These are phyloP conservation scores for Crithidia sp. DNA, from an alignment of 208 protist genomes.

Conservation along the genomic window DNA sequence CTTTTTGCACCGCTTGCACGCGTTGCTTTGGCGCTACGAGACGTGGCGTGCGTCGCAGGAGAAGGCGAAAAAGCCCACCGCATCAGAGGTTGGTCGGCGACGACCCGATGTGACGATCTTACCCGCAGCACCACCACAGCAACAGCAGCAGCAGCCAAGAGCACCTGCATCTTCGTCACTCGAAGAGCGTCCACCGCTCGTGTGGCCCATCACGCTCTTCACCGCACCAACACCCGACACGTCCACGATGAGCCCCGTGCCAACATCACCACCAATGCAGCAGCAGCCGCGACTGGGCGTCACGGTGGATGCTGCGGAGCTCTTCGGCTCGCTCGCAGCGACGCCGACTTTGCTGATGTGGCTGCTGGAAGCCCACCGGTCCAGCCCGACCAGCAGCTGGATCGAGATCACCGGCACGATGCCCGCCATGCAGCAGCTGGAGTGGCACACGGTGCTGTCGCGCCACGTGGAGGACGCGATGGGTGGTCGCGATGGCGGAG, in stretches of 20 bases:
- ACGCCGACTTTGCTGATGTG: slow-evolving; percentile 21
- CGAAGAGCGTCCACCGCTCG: not conserved
- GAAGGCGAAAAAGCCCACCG: not conserved
- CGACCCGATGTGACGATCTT: slow-evolving; percentile 4
- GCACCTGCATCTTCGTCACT: not conserved
- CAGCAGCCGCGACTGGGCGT: not conserved
- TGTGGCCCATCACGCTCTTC: slow-evolving; percentile 13
- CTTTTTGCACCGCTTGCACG: slow-evolving; percentile 26
- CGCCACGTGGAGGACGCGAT: not conserved
- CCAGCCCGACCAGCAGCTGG: slow-evolving; percentile 31
- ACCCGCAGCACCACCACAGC: not conserved
- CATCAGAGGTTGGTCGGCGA: not conserved
- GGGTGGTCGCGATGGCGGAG: not conserved
- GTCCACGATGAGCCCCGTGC: no score
- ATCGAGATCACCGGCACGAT: slow-evolving; percentile 15
- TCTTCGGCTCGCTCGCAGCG: slow-evolving; percentile 13
- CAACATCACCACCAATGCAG: not conserved
- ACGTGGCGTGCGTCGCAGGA: not conserved
- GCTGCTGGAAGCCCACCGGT: slow-evolving; percentile 18
- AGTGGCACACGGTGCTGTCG: slow-evolving; percentile 19
- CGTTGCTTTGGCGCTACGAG: slow-evolving; percentile 22
- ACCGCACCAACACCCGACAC: not conserved
- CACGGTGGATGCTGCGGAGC: slow-evolving; percentile 17
- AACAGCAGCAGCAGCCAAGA: not conserved
- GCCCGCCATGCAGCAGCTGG: slow-evolving; percentile 9